A percentile compares a stretch with the other conserved stretches of the same genome.
Conservation (phyloP, 495 filamentous ascomycete species). For the Eremomyces bilateralis region DNA sequence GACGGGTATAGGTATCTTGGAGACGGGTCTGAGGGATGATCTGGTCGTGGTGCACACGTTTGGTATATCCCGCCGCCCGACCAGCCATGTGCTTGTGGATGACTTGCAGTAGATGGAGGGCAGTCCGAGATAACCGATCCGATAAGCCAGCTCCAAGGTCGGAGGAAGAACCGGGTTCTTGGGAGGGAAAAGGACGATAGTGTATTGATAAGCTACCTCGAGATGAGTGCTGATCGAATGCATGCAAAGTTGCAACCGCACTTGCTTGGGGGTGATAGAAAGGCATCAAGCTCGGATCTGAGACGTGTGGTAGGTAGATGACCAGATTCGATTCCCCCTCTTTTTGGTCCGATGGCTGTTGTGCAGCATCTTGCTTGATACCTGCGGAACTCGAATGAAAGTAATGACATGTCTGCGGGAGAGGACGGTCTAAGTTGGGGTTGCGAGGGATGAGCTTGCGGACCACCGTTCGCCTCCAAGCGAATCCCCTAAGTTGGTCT, state of each 20-base stretch:
- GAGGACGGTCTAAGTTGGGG: conserved; percentile 41
- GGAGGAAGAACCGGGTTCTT: no score
- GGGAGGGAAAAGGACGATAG: conserved; percentile 36
- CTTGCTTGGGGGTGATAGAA: conserved; percentile 29
- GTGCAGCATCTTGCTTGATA: not conserved
- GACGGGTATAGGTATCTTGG: conserved; percentile 60
- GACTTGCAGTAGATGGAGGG: conserved; percentile 42
- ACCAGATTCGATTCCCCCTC: conserved; percentile 35
- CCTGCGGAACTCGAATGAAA: conserved; percentile 16
- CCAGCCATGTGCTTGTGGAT: conserved; percentile 61
- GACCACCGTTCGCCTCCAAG: conserved; percentile 37
- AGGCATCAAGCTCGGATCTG: conserved; percentile 52
- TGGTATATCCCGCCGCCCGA: conserved; percentile 37
- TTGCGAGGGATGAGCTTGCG: conserved; percentile 66
- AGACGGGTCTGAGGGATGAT: conserved; percentile 49
- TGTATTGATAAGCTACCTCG: conserved; percentile 39
- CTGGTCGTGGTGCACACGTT: conserved; percentile 55
- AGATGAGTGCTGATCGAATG: not conserved
- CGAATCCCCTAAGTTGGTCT: conserved; percentile 32
- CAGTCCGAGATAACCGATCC: conserved; percentile 44
- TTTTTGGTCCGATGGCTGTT: conserved; percentile 4
- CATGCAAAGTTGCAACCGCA: no score
- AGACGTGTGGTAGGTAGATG: conserved; percentile 67
- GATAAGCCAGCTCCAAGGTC: conserved; percentile 10
- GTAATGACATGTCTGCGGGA: conserved; percentile 66